A percentile compares a stretch with the other conserved stretches of the same genome.
Conservation (phyloP, 257 asterid species). For the Petrea volubilis region DNA sequence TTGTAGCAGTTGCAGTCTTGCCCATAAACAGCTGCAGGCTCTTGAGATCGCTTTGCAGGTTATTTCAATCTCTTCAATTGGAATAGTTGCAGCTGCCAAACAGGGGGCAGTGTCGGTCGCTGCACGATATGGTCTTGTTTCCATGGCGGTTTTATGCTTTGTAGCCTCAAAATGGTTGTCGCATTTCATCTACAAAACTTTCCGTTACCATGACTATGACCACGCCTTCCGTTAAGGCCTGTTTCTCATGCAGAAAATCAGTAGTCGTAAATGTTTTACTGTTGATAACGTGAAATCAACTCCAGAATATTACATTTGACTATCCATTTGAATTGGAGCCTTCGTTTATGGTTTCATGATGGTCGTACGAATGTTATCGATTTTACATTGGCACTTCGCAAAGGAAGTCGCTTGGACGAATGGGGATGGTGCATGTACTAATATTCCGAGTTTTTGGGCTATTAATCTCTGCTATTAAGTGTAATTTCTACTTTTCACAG, state of each 20-base stretch:
- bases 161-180: slow-evolving; percentile 78
- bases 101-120: slow-evolving; percentile 48
- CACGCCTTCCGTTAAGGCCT: slow-evolving; percentile 67
- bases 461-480: too few relatives aligned
- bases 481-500: too few relatives aligned
- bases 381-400: too few relatives aligned
- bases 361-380: too few relatives aligned
- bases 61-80: slow-evolving; percentile 46
- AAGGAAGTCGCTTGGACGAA: too few relatives aligned
- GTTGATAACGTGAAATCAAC: too few relatives aligned
- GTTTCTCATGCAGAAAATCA: not conserved
- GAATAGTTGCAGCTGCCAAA: slow-evolving; percentile 66
- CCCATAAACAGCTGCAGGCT: slow-evolving; percentile 54
- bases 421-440: too few relatives aligned
- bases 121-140: slow-evolving; percentile 49
- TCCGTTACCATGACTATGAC: slow-evolving; percentile 86
- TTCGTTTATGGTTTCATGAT: too few relatives aligned
- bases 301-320: not conserved
- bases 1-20: slow-evolving; percentile 74
- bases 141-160: slow-evolving; percentile 61
- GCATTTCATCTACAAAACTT: slow-evolving; percentile 68
- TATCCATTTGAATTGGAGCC: too few relatives aligned
- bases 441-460: too few relatives aligned
- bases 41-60: slow-evolving; percentile 61
- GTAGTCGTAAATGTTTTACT: not conserved